phyloP scores from a whole-genome alignment of 805 yeast genomes.

The Ogataea henricii region DNA sequence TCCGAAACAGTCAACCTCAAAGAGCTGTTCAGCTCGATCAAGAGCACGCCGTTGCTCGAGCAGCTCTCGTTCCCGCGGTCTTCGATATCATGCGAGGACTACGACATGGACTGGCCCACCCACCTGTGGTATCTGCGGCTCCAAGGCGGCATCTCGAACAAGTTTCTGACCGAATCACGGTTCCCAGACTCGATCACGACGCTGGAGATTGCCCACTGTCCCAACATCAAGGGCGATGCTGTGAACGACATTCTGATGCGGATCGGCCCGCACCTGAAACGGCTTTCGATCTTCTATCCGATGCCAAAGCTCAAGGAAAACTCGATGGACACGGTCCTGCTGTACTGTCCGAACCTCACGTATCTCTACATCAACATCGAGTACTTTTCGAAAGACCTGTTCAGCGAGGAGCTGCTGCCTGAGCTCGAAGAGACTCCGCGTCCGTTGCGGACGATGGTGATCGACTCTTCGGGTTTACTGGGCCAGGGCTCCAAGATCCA shows the following conservation, averaged over 20 bases:
- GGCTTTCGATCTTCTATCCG: conserved; percentile 77
- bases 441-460: conserved; percentile 62
- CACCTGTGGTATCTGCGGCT: conserved; percentile 69
- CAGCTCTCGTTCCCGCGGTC: conserved; percentile 87
- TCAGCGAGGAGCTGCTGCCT: conserved; percentile 47
- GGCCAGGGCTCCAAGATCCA: conserved; percentile 83
- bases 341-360: conserved; percentile 72
- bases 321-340: conserved; percentile 72
- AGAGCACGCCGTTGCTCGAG: conserved; percentile 60
- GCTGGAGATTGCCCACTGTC: conserved; percentile 86
- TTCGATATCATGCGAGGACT: conserved; percentile 69
- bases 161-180: conserved; percentile 65
- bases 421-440: conserved; percentile 31
- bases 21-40: conserved; percentile 76
- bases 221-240: conserved; percentile 66
- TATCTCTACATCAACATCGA: conserved; percentile 76
- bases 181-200: conserved; percentile 74
- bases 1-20: conserved; percentile 86
- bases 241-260: conserved; percentile 60
- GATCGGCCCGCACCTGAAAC: conserved; percentile 65
- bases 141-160: conserved; percentile 88
- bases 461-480: conserved; percentile 83
- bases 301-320: conserved; percentile 75
- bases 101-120: conserved; percentile 76
- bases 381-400: conserved; percentile 59